Base-by-base conservation (phyloP, 805 yeast genomes). In the Torulaspora quercuum region DNA sequence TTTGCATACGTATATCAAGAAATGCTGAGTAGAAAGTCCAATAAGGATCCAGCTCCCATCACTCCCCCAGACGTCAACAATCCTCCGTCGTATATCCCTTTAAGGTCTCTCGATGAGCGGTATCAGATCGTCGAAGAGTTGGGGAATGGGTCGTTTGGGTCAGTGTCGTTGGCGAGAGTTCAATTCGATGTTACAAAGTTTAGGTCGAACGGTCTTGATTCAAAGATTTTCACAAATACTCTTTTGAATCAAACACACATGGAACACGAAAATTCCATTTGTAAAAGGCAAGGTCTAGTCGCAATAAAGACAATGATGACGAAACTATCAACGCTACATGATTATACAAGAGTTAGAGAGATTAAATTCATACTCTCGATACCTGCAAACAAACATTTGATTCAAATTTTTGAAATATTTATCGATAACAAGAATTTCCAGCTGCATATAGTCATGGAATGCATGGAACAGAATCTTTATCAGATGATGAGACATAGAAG, bases 391-490 rank as follows among this genome's bases (percentile, higher is more conserved):
- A 73, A 73, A 14, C 75, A 78, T 48, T 64, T 90, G 37, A 80
- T 89, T 12, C 84, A 80, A 48, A 71, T 87, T 4, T 77, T 75
- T 59, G 96, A 88, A 51, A 69, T 87, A 55, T 86, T 89, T 52
- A 70, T 85, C 39, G 96, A 90, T 62, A 66, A 72, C 34, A 44
- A 51, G 14, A 63, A 73, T 27, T 73, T 67, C 45, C 75, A 76
- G 49, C 67, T 87, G 37, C 87, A 86, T 53, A 85, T 89, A 24
- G 82, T 82, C 8, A 86, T 90, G 94, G 97, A 90, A 59, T 72
- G 81, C 16, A 76, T 89, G 87, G 83, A 81, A 46, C 87, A 80
- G 59, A 87, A 81, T 52, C 66, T 90, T 40, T 79, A 80, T 51
- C 90, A 86, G 59, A 68, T 86, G 51, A 82, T 88, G 71, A 76